A percentile compares a stretch with the other conserved stretches of the same genome.
phyloP scores from a whole-genome alignment of 2,329 filamentous ascomycete species.

The Clonostachys sp. region DNA sequence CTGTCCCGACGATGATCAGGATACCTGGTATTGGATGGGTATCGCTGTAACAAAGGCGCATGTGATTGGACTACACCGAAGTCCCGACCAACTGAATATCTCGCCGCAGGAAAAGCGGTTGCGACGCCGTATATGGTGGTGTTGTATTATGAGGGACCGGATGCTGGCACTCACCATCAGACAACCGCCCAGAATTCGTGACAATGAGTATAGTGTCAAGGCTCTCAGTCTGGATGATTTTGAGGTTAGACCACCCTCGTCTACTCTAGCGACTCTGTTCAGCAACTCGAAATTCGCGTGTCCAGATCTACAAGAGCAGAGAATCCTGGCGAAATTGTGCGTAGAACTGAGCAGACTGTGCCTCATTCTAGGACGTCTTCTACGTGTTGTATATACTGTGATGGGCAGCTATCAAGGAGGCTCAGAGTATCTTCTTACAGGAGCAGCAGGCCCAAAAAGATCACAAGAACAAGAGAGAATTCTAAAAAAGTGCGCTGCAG shows the following conservation, averaged over 20 bases:
- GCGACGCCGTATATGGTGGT: conserved; percentile 98
- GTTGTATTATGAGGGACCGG: conserved; percentile 90
- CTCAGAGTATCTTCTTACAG: too few species aligned
- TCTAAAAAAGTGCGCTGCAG: too few species aligned
- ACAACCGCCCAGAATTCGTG: conserved; percentile 85
- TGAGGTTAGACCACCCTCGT: conserved; percentile 65
- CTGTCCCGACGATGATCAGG: conserved; percentile 84
- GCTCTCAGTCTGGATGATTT: conserved; percentile 86
- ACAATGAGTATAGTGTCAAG: conserved; percentile 88
- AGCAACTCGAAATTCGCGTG: too few species aligned
- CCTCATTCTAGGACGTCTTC: conserved; percentile 81
- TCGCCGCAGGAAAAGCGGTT: conserved; percentile 68
- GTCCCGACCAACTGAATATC: conserved; percentile 74
- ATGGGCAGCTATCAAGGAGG: too few species aligned
- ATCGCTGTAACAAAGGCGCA: conserved; percentile 89
- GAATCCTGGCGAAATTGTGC: conserved; percentile 48
- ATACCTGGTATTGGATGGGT: conserved; percentile 99
- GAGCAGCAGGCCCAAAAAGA: too few species aligned
- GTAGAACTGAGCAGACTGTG: conserved; percentile 80
- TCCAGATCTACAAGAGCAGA: too few species aligned
- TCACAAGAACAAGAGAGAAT: too few species aligned
- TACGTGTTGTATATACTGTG: too few species aligned
- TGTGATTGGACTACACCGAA: conserved; percentile 87
- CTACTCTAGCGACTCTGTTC: conserved; percentile 19
- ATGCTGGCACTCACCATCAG: conserved; percentile 92